Evolutionary conservation across 73 alveolate species (phyloP), one percentile per base, ranked within the genome.

Genomic region (Breviolum minutum): DNA sequence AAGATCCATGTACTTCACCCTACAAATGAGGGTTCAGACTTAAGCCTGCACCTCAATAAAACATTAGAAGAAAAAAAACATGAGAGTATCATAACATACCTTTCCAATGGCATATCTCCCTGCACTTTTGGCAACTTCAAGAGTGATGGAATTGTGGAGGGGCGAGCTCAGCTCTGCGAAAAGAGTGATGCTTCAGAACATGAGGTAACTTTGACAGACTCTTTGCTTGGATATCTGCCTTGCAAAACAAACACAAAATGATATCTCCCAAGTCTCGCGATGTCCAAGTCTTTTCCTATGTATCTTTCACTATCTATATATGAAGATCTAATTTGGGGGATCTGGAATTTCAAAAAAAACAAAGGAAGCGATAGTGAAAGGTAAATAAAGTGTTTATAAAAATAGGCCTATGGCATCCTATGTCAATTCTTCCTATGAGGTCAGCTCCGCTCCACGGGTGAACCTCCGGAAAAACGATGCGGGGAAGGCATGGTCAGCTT

Each of bases 361-460:
- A n/a, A n/a, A n/a, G n/a, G n/a, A n/a, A n/a, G n/a, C n/a, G n/a
- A n/a, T 40, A 40, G 3, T 40, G 54, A 40, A 0, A 40, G 54
- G 54, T 3, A 40, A 40, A n/a, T n/a, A n/a, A 40, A 40, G 54
- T 40, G 54, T n/a, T n/a, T 40, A 40, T 2, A 40, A 40, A 40
- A 40, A 40, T 3, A 40, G 0, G 54, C 54, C 54, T 40, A 40
- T 3, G 54, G 54, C 54, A 40, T 40, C 54, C 54, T 40, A 77
- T 27, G 86, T 26, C 32, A 63, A 77, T 73, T 73, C 48, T 73
- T 73, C 48, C 14, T 29, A 73, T 73, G 20, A 48, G 88, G 88
- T 66, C 88, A 80, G 88, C 92, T 83, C 92, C 92, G 92, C 92
- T 83, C 92, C 92, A 83, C 92, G 92, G 92, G 92, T 83, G 76